These are phyloP conservation scores for Cercis canadensis DNA, from an alignment of 306 rosid species.

Conservation along the genomic window DNA sequence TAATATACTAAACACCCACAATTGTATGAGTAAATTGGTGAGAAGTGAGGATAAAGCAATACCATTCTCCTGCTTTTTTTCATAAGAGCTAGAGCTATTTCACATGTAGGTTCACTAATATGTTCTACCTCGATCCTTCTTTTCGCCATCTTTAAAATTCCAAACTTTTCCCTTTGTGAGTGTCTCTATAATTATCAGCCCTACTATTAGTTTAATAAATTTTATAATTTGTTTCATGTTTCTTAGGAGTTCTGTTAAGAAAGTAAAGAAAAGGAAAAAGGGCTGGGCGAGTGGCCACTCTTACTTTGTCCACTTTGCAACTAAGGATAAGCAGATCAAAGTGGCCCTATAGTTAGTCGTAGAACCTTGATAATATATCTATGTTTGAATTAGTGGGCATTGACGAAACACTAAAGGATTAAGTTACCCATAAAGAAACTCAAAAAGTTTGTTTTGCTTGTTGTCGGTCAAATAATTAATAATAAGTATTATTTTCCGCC, in stretches of 20 bases:
- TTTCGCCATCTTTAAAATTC: too few species aligned
- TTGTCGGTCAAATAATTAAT: conserved; percentile 52
- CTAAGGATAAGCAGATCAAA: conserved; percentile 40
- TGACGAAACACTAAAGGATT: conserved; percentile 36
- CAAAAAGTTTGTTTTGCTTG: conserved; percentile 31
- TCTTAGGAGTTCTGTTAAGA: neutral
- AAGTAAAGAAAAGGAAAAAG: neutral
- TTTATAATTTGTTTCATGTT: too few species aligned
- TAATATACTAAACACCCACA: too few species aligned
- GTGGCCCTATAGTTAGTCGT: conserved; percentile 2
- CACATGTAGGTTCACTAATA: too few species aligned
- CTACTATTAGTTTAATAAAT: too few species aligned
- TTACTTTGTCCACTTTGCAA: conserved; percentile 37
- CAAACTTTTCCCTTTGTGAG: too few species aligned
- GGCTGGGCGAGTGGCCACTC: conserved; percentile 44
- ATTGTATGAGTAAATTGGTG: too few species aligned
- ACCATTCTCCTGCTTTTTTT: too few species aligned
- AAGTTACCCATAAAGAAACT: conserved; percentile 38
- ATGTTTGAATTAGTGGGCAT: conserved; percentile 26
- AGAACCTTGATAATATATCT: neutral
- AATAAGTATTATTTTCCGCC: conserved; percentile 14
- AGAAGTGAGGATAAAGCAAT: too few species aligned
- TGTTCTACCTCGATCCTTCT: too few species aligned
- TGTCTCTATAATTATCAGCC: too few species aligned
- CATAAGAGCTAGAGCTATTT: too few species aligned